Base-by-base conservation (phyloP, 176 grass and related monocot species). In the Metroxylon sagu region DNA sequence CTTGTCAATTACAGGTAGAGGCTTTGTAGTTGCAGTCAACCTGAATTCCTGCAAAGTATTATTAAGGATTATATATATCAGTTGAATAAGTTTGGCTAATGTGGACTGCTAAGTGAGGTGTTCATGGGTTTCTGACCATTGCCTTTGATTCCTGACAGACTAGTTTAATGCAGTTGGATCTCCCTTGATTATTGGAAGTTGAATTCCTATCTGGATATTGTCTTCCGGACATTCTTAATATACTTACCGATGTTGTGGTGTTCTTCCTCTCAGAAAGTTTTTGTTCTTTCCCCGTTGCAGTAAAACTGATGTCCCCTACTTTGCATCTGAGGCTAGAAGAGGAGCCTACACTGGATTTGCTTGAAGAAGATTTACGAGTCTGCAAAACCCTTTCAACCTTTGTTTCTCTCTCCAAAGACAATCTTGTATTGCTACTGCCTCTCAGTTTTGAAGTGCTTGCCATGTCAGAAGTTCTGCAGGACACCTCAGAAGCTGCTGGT, bases 301-400 rank as follows among this genome's bases (percentile, higher is more conserved):
- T 39, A 56, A 29, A 16, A 19, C 39, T 35, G 7, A 18, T 29
- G 15, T 55, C 52, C 29, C 54, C 26, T 3, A 68, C 8, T 43
- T 39, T 39, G 29, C 28, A 31, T 39, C 65, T 52, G 21, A 56
- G 27, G 27, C 27, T 39, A 39, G 1, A 30, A 56, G 65, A 68
- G 4, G 65, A 56, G 29, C 65, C 65, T 16, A 68, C 51, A 48
- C 65, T 68, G 4, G 65, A 68, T 68, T 68, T 68, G 4, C 65
- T 29, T 6, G 65, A 16, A 53, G 50, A 68, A 43, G 28, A 56
- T 35, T 55, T 54, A n/a, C 18, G 18, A n/a, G 16, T 56, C 17
- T 68, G 52, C 65, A 68, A 39, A 12, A 68, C 3, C 18, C 31
- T 12, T 43, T 68, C 29, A 39, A 2, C n/a, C 28, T 25, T 54